phyloP scores from a whole-genome alignment of 768 basidiomycete genomes.

The Suillus spraguei region DNA sequence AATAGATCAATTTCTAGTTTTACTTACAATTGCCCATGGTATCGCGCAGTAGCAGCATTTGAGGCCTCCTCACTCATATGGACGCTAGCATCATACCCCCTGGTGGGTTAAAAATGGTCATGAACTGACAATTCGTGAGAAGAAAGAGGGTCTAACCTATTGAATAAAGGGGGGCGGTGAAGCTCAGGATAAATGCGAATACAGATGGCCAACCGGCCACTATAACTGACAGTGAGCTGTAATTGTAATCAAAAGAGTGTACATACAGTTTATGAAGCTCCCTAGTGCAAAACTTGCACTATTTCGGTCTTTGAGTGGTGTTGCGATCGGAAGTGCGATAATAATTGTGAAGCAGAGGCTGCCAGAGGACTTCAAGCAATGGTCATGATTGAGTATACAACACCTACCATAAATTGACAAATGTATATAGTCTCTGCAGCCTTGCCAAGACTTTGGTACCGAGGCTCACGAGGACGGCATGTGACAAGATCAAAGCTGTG shows the following conservation, averaged over 20 bases:
- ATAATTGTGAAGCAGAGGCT: slow-evolving; percentile 2
- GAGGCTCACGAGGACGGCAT: slow-evolving; percentile 1
- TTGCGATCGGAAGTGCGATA: background rate
- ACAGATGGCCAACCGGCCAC: slow-evolving; percentile 18
- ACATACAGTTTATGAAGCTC: slow-evolving; percentile 14
- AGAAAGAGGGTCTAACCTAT: slow-evolving; percentile 4
- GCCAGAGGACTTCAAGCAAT: background rate
- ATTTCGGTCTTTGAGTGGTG: background rate
- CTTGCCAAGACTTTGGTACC: slow-evolving; percentile 3
- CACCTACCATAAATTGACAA: background rate
- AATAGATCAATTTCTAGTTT: background rate
- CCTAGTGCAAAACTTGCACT: slow-evolving; percentile 1
- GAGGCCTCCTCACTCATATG: slow-evolving; percentile 1
- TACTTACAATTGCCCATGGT: slow-evolving; percentile 1
- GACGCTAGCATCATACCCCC: slow-evolving; percentile 2
- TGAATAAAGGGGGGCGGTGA: background rate
- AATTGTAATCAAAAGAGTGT: background rate
- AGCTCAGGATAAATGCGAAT: background rate
- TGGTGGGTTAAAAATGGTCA: slow-evolving; percentile 21
- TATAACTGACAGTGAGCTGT: slow-evolving; percentile 9
- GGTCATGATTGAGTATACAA: background rate
- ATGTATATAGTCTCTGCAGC: background rate
- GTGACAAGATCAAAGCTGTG: background rate
- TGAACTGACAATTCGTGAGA: slow-evolving; percentile 3
- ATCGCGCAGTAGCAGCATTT: slow-evolving; percentile 13